Percentiles rank a stretch among this genome's conserved stretches.
Conservation (phyloP, 2,329 filamentous ascomycete genomes). For the Ilyonectria robusta region DNA sequence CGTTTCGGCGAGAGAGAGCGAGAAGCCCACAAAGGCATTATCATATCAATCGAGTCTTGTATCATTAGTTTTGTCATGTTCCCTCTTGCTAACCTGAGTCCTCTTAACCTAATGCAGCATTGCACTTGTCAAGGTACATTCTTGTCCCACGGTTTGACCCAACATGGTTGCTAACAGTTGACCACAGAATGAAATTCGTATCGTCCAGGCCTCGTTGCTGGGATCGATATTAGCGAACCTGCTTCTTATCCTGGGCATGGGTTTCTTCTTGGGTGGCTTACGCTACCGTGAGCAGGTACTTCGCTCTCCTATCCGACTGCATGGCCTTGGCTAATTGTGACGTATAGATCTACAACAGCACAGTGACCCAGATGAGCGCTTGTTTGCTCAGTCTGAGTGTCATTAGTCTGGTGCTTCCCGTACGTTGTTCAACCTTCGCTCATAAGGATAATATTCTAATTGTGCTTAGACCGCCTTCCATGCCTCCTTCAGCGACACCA, state of each 20-base stretch:
- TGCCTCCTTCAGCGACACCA: constrained; percentile 79
- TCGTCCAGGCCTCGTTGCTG: constrained; percentile 91
- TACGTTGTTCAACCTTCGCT: constrained; percentile 56
- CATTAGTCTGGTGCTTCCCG: constrained; percentile 87
- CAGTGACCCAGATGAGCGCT: constrained; percentile 95
- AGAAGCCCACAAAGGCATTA: constrained; percentile 30
- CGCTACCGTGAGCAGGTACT: constrained; percentile 86
- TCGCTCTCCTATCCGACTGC: no score
- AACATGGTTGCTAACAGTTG: neutral
- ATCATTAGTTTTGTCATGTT: constrained; percentile 18
- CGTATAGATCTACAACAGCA: constrained; percentile 87
- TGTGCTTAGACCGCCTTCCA: constrained; percentile 84
- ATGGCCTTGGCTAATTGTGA: constrained; percentile 6
- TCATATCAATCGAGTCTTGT: constrained; percentile 37
- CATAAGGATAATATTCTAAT: constrained; percentile 50
- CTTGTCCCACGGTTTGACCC: no score
- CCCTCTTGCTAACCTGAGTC: constrained; percentile 32
- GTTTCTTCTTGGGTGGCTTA: constrained; percentile 87
- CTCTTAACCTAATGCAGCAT: constrained; percentile 67
- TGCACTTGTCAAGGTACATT: constrained; percentile 75
- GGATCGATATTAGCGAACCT: constrained; percentile 93
- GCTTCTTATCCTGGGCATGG: constrained; percentile 91
- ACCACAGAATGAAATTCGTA: constrained; percentile 81
- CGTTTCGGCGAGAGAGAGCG: constrained; percentile 30
- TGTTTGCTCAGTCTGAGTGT: constrained; percentile 92